Evolutionary conservation across 1,284 basidiomycete genomes (phyloP), one percentile per base, ranked within the genome.

Genomic region (Apiotrichum siamense): DNA sequence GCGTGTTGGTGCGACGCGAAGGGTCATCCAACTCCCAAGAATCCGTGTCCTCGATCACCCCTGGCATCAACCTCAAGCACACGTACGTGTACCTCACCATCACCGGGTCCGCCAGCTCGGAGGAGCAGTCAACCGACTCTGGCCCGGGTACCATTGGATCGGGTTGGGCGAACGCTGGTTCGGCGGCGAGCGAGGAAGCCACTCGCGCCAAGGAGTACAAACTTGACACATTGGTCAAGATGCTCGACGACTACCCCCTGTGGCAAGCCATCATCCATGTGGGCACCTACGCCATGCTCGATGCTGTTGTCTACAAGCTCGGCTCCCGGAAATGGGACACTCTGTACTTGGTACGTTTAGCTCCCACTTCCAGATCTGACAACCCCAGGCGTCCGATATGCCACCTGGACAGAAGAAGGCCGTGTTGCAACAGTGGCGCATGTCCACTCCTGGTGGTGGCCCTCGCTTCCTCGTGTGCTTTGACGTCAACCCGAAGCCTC

Each of bases 151-250:
- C 91, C 44, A 91, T 92, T 59, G 91, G 91, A 18, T 90, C 88
- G 23, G 89, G 90, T 13, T 78, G 90, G 47, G 52, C 53, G 15
- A 64, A 55, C 23, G 55, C 59, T 3, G 53, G 52, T 6, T 81
- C 84, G 36, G 80, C 83, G 4, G 59, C 64, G 1, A 72, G 63
- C 70, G 85, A 88, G 13, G 90, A 93, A 74, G 89, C 83, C 40
- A 82, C 83, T 13, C 87, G 90, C 69, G 91, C 91, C 32, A 82
- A 89, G 57, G 93, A 97, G 74, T 97, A 92, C 88, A 98, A 98
- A 75, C 78, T 98, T 46, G 93, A 98, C 66, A 92, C 91, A 17
- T 79, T 98, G 31, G 84, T 87, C 23, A 94, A 97, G 71, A 78
- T 97, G 55, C 85, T 96, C 59, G 90, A 94, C 44, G 93, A 97